Conservation (phyloP, 768 basidiomycete species). For the Porpolomopsis calyptriformis region DNA sequence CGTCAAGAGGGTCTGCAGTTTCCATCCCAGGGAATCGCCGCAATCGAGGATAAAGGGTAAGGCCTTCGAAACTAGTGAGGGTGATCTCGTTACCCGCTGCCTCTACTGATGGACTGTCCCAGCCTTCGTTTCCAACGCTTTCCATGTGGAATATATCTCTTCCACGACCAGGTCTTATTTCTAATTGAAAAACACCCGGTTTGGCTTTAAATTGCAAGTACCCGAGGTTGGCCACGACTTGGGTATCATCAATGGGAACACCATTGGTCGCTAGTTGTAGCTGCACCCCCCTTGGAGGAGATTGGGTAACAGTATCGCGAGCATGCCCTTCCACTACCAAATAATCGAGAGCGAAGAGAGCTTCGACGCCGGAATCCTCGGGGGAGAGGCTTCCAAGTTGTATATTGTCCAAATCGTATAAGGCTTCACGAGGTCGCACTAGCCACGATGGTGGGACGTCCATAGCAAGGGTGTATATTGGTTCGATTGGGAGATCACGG, state of each 20-base stretch:
- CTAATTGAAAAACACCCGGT: conserved; percentile 78
- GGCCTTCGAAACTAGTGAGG: conserved; percentile 81
- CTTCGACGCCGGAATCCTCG: conserved; percentile 53
- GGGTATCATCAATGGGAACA: conserved; percentile 68
- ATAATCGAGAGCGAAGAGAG: conserved; percentile 81
- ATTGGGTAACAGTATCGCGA: conserved; percentile 51
- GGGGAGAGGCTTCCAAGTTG: conserved; percentile 59
- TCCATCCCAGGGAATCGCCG: conserved; percentile 67
- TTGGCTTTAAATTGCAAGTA: conserved; percentile 93
- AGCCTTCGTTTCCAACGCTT: conserved; percentile 83
- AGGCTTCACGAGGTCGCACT: conserved; percentile 77
- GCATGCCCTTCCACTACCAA: conserved; percentile 93
- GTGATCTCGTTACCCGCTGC: conserved; percentile 66
- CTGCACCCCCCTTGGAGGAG: conserved; percentile 83
- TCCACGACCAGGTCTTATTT: conserved; percentile 75
- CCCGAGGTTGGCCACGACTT: conserved; percentile 88
- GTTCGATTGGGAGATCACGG: conserved; percentile 64
- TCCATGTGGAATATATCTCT: conserved; percentile 72
- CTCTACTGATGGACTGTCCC: conserved; percentile 66
- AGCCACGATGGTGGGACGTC: conserved; percentile 91
- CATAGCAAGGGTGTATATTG: conserved; percentile 90
- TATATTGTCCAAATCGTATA: conserved; percentile 94
- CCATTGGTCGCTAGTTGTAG: conserved; percentile 58
- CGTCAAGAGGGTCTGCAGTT: conserved; percentile 64
- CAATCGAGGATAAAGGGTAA: conserved; percentile 80